A percentile compares a stretch with the other conserved stretches of the same genome.
These are phyloP conservation scores for Brettanomyces nanus DNA, from an alignment of 805 yeast species.

Conservation along the genomic window DNA sequence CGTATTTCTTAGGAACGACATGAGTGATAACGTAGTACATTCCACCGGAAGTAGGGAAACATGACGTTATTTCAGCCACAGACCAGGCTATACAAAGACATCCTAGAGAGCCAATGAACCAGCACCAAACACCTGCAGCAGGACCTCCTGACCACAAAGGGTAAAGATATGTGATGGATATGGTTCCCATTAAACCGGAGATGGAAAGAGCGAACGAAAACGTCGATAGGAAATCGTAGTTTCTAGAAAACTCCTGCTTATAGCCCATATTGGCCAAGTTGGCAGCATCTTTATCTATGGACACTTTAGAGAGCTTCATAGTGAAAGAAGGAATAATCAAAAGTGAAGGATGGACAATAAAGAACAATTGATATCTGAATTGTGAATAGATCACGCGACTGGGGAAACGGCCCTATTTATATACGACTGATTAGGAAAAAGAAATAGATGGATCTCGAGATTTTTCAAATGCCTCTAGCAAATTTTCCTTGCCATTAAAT, in stretches of 20 bases:
- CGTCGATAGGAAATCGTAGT: constrained; percentile 50
- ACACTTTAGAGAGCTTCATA: too few relatives aligned
- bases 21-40: constrained; percentile 39
- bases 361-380: too few relatives aligned
- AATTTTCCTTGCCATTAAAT: too few relatives aligned
- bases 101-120: constrained; percentile 48
- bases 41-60: constrained; percentile 49
- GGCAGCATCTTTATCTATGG: constrained; percentile 24
- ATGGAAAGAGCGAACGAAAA: constrained; percentile 59
- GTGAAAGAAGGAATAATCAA: too few relatives aligned
- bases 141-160: constrained; percentile 50
- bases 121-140: constrained; percentile 56
- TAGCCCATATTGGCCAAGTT: constrained; percentile 42
- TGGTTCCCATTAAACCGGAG: constrained; percentile 58
- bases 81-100: constrained; percentile 46
- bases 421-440: too few relatives aligned
- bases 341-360: too few relatives aligned
- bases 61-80: constrained; percentile 41
- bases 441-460: too few relatives aligned
- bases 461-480: too few relatives aligned
- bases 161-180: constrained; percentile 43
- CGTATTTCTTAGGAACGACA: constrained; percentile 39
- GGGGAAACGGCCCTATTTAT: too few relatives aligned
- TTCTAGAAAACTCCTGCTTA: constrained; percentile 51
- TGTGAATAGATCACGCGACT: too few relatives aligned